Base-by-base conservation (phyloP, 1,284 basidiomycete genomes). In the Trametes pubescens region DNA sequence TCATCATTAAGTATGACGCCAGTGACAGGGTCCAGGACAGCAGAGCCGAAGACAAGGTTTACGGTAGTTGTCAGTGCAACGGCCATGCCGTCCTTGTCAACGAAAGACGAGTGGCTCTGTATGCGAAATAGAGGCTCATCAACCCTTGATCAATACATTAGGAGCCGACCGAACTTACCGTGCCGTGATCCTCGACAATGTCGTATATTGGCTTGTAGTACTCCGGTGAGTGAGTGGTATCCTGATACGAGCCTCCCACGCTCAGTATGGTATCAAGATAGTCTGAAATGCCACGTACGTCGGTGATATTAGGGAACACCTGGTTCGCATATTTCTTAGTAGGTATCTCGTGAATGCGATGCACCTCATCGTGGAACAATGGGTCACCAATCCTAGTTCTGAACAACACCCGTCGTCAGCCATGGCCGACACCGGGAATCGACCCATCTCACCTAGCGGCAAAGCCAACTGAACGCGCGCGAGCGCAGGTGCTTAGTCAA, bases 1-100 rank as follows among this genome's bases (percentile, higher is more conserved):
- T 97, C 94, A 73, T 98, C 89, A 73, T 98, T 98, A 51, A 98
- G 78, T 58, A 98, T 86, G 32, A 98, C 84, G 0, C 96, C 96
- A 0, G 94, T 96, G 43, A 87, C 83, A 0, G 91, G 85, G 75
- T 96, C 94, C 73, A 96, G 83, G 14, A 97, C 91, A 60, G 82
- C 82, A 5, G 91, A 94, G n/a, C 95, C 95, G 78, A 97, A 98
- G 35, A 96, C 74, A 52, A 89, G 70, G 76, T 98, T 98, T 56
- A 98, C 89, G 0, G 96, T 96, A 0, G 91, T 90, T 1, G 96
- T 98, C 29, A 98, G 75, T 24, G 92, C 78, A 3, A 95, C 93
- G 0, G 91, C 94, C 83, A 95, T 95, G 38, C 94, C 94, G 74
- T 91, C 83, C 70, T 84, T 83, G 77, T 98, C 96, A 1, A 96